These are phyloP conservation scores for Alternaria sp. DNA, from an alignment of 2,329 filamentous ascomycete species.

Conservation along the genomic window DNA sequence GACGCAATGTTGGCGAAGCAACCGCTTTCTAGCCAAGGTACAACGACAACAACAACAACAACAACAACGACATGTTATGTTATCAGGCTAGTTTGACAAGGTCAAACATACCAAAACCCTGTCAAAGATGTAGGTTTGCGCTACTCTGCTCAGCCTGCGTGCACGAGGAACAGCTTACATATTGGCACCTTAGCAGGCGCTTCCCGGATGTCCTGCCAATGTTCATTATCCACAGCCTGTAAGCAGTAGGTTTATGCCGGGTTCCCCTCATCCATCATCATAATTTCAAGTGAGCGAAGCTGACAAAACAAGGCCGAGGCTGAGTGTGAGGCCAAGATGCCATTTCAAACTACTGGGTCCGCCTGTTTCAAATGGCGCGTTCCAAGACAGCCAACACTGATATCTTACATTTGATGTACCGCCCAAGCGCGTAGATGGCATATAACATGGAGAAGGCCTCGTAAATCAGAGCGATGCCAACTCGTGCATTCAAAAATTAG, in stretches of 20 bases:
- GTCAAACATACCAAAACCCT: slow-evolving; percentile 3
- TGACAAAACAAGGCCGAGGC: slow-evolving; percentile 10
- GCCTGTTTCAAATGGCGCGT: slow-evolving; percentile 16
- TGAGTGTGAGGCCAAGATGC: slow-evolving; percentile 17
- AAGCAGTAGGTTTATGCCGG: not conserved
- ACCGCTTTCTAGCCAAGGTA: not conserved
- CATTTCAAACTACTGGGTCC: slow-evolving; percentile 15
- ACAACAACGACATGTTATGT: not conserved
- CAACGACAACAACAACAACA: not conserved
- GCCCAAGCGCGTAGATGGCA: slow-evolving; percentile 7
- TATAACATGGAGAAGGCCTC: slow-evolving; percentile 8
- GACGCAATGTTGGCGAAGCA: slow-evolving; percentile 7
- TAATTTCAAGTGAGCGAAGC: slow-evolving; percentile 1
- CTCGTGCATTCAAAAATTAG: not conserved
- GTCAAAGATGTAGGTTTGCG: not conserved
- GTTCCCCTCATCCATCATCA: not conserved
- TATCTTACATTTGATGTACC: slow-evolving; percentile 9
- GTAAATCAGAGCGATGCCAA: not conserved
- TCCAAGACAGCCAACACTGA: slow-evolving; percentile 15
- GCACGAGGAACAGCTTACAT: not conserved
- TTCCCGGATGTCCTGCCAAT: not conserved
- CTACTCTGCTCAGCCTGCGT: not conserved
- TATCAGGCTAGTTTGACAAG: not conserved
- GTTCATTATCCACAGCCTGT: not conserved
- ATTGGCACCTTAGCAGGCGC: not conserved